Base-by-base conservation (phyloP, 371 early-diverging fungal genomes). In the Mortierella sp. region DNA sequence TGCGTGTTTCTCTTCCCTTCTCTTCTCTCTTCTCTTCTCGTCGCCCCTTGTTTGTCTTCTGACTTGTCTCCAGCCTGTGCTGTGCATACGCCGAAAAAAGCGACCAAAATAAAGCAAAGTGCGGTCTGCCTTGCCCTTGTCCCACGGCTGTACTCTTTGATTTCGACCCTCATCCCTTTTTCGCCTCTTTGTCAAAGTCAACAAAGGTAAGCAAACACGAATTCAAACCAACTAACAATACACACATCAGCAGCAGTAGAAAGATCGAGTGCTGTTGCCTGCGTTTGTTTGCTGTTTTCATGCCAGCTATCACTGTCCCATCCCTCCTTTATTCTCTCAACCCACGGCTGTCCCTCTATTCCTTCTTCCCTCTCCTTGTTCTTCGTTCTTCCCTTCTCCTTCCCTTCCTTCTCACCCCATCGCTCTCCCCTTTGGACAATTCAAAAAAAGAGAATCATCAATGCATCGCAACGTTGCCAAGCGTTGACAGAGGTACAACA, bases 381-480 rank as follows among this genome's bases (percentile, higher is more conserved):
- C 38, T 2, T 16, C 19, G 0, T 6, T 31, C 58, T 58, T 47
- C 47, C 16, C 50, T 14, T 50, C 50, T 14, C 47, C 47, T 48
- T 50, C 16, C 50, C 60, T 28, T 31, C 26, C 9, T 28, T n/a
- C 31, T 14, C 16, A 31, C 31, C 60, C 31, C 31, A 14, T 16
- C 60, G 28, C 31, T 24, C 70, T 26, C 70, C 45, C 44, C 28
- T 60, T 28, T 14, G 16, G 13, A 50, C 42, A 38, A 38, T 38
- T 38, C 42, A 50, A 50, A 48, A 48, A 48, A 48, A 50, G 50
- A 0, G 28, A 60, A 45, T 70, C 70, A 44, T 71, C 72, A 71
- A 71, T 71, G 72, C 48, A 71, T 47, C 72, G 16, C 47, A 71
- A 71, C 72, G 44, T 71, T 26, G 48, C 47, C 8, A 47, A 28